Evolutionary conservation across 331 rosid species (phyloP), one percentile per base, ranked within the genome.

Genomic region (Rhamnella rubrinervis): DNA sequence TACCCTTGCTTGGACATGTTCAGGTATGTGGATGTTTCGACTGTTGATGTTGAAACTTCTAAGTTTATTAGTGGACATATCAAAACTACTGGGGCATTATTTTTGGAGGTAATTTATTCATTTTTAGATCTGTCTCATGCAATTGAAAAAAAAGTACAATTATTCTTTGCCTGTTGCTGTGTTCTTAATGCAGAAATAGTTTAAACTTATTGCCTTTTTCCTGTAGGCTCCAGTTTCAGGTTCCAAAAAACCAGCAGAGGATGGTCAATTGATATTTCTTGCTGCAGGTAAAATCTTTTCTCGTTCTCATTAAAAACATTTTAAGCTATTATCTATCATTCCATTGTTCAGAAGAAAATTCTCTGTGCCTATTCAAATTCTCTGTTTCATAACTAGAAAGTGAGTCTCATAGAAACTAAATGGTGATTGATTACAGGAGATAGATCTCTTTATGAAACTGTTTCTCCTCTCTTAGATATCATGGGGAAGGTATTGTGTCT

Each of bases 161-260:
- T 31, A 44, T 15, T 11, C 49, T 44, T 11, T 44, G 49, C 1
- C 49, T 11, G 49, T 44, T 44, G 49, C 49, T 63, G 38, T 20
- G 35, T 31, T 55, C 20, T 15, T 41, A 44, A 7, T 16, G 16
- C 51, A 59, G 14, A 11, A 49, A 28, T 38, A 25, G 19, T 46
- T 15, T 52, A 13, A 61, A 60, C 31, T 68, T 67, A 46, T 69
- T 57, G 74, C 55, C 25, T 25, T 74, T 67, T 72, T 46, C 59
- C 70, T 65, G 7, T 69, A 93, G 98, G 98, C 98, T 78, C 98
- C 98, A 51, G 98, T 93, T 80, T 93, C 98, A 31, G 97, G 97
- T 66, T 93, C 97, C 70, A 91, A 91, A 79, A 88, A 89, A 71
- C 96, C 98, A 65, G 98, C 98, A 66, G 98, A 91, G 80, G 97